A percentile compares a stretch with the other conserved stretches of the same genome.
phyloP scores from a whole-genome alignment of 208 protist species.

The Crithidia expoeki region DNA sequence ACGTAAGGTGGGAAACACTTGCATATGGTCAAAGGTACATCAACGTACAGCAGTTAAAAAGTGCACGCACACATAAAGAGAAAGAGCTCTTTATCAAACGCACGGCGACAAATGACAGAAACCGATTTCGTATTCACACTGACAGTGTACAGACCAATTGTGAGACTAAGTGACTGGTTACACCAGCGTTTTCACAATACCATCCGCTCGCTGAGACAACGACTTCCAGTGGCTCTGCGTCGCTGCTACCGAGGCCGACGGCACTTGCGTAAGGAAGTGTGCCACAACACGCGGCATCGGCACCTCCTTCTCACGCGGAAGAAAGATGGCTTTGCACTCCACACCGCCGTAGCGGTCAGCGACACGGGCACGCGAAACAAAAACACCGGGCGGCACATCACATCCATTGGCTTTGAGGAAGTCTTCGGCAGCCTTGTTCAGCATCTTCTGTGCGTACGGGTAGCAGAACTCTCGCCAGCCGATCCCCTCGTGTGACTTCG shows the following conservation, averaged over 20 bases:
- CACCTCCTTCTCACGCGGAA: slow-evolving; percentile 49
- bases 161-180: neutral
- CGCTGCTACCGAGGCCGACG: neutral
- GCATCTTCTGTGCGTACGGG: slow-evolving; percentile 49
- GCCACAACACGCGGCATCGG: slow-evolving; percentile 51
- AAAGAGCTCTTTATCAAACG: no score
- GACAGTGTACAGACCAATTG: no score
- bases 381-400: slow-evolving; percentile 41
- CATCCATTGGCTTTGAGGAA: slow-evolving; percentile 20
- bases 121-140: no score
- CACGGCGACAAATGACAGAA: no score
- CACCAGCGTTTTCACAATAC: neutral
- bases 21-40: no score
- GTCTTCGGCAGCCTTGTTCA: slow-evolving; percentile 32
- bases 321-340: slow-evolving; percentile 30
- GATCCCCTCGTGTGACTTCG: slow-evolving; percentile 19
- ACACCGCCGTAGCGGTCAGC: slow-evolving; percentile 34
- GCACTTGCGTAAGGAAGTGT: slow-evolving; percentile 9
- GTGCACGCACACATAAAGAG: no score
- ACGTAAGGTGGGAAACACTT: no score
- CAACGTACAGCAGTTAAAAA: no score
- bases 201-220: neutral
- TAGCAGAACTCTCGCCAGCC: slow-evolving; percentile 77
- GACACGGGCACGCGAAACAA: slow-evolving; percentile 28
- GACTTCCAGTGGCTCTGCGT: neutral